Evolutionary conservation across 352 stramenopile genomes (phyloP), one percentile per base, ranked within the genome.

Genomic region (Phytophthora megakarya): DNA sequence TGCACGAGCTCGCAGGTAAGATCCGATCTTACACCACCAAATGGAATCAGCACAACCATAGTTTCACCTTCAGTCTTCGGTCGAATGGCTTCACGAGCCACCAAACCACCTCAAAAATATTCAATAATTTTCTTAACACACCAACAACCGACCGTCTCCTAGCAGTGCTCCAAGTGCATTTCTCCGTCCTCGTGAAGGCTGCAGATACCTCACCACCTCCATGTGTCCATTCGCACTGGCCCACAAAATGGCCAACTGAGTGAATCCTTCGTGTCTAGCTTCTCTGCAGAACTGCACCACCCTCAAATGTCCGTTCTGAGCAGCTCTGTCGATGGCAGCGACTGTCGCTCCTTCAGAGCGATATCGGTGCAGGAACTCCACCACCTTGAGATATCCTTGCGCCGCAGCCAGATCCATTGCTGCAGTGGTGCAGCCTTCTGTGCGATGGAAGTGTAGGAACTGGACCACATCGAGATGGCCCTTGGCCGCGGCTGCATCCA

Each of bases 251-350:
- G 61, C 73, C 28, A 81, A 33, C 19, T 53, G 58, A 25, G 62
- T 75, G 49, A 63, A 70, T 8, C 70, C 67, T 48, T 76, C 59
- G 6, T 16, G 53, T 32, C 70, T 42, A 12, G 51, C 23, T 57
- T 70, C 44, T 30, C 67, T 43, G 21, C 78, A 72, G 22, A 80
- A 75, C 32, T 61, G 46, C 1, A 83, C 67, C 9, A 83, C 61
- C 0, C 49, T 11, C 16, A 66, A 18, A 30, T 81, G 66, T 16
- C 76, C 76, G 37, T 76, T 72, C 38, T 80, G 72, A 2, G 70
- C 70, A 1, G 76, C 76, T 40, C 69, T 52, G 49, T 82, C 73
- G 26, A 86, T 67, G 1, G 74, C 77, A 18, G 66, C 65, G 15
- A 81, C 61, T 3, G 74, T 80, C 21, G 65, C 77, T 9, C 62